Conservation (phyloP, 225 moss, liverwort and hornwort genomes). For the Climacium dendroides region DNA sequence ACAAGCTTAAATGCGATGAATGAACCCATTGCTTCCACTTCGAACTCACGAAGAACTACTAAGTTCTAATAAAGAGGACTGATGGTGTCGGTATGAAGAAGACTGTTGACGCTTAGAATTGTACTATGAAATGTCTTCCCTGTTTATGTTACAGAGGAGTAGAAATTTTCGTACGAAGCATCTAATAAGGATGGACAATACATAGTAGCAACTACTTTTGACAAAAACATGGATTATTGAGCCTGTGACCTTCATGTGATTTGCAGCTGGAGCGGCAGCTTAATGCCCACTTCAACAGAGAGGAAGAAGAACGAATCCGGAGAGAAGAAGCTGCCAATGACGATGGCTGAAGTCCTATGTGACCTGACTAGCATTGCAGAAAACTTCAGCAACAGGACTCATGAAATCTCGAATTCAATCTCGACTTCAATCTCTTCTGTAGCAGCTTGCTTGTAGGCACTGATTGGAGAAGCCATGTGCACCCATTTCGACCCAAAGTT, state of each 20-base stretch:
- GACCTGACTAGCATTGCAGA: background rate
- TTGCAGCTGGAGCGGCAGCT: conserved; percentile 36
- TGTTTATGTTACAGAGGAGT: background rate
- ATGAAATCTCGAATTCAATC: background rate
- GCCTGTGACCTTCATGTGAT: background rate
- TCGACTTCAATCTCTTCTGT: background rate
- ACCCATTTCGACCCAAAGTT: background rate
- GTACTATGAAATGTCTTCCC: background rate
- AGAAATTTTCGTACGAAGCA: background rate
- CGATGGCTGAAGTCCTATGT: conserved; percentile 11
- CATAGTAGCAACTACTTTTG: background rate
- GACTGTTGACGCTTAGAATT: background rate
- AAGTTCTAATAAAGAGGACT: background rate
- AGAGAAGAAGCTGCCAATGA: conserved; percentile 40
- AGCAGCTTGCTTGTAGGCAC: background rate
- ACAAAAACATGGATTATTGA: background rate
- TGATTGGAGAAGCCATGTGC: background rate
- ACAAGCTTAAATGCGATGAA: background rate
- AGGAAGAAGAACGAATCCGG: conserved; percentile 46
- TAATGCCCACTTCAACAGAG: conserved; percentile 35
- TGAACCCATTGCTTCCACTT: background rate
- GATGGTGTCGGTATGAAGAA: background rate
- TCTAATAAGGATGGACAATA: too few relatives aligned
- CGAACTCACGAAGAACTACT: background rate
- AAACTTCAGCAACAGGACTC: background rate